A percentile compares a stretch with the other conserved stretches of the same genome.
Conservation (phyloP, 1,284 basidiomycete genomes). For the Entoloma clypeatum region DNA sequence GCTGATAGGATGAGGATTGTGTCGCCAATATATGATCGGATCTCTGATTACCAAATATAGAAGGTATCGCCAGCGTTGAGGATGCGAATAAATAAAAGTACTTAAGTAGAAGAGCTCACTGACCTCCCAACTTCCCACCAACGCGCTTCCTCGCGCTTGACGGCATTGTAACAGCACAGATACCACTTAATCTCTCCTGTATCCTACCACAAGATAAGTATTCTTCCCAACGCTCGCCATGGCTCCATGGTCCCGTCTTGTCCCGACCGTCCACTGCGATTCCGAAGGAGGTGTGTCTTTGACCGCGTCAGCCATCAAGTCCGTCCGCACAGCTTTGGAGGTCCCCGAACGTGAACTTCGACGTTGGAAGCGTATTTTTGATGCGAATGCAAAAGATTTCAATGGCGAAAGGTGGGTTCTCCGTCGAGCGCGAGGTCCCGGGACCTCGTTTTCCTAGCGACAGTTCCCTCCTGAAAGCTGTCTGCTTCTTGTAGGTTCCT, state of each 20-base stretch:
- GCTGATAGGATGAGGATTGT: slow-evolving; percentile 6
- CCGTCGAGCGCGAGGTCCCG: slow-evolving; percentile 12
- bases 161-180: slow-evolving; percentile 8
- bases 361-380: slow-evolving; percentile 85
- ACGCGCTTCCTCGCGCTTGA: slow-evolving; percentile 3
- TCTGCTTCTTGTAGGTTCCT: slow-evolving; percentile 57
- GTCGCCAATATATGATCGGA: slow-evolving; percentile 1
- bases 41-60: slow-evolving; percentile 12
- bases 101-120: slow-evolving; percentile 4
- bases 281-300: slow-evolving; percentile 36
- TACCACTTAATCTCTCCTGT: slow-evolving; percentile 13
- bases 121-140: slow-evolving; percentile 9
- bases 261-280: slow-evolving; percentile 54
- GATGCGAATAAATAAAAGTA: slow-evolving; percentile 12
- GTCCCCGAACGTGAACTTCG: slow-evolving; percentile 80
- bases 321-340: slow-evolving; percentile 63
- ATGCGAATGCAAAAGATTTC: slow-evolving; percentile 70
- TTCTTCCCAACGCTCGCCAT: slow-evolving; percentile 16
- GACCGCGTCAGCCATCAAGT: slow-evolving; percentile 53
- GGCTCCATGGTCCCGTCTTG: slow-evolving; percentile 29
- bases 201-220: slow-evolving; percentile 13
- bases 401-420: slow-evolving; percentile 77
- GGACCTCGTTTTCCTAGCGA: slow-evolving; percentile 22
- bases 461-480: slow-evolving; percentile 7
- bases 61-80: slow-evolving; percentile 13